Conservation (phyloP, 306 rosid species). For the Luffa acutangula region DNA sequence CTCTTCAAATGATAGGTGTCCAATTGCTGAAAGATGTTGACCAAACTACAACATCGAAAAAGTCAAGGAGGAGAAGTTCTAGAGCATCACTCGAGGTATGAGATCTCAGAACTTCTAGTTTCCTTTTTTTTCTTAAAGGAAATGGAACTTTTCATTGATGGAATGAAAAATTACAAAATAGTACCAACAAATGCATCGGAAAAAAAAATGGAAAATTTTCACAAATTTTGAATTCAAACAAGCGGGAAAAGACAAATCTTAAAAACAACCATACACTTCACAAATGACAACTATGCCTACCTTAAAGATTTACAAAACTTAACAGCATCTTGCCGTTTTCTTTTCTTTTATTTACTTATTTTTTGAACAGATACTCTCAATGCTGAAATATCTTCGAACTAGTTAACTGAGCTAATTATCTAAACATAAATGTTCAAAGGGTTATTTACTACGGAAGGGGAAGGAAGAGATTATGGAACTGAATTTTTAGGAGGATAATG, state of each 20-base stretch:
- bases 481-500: not conserved
- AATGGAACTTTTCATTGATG: no score
- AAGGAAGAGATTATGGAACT: not conserved
- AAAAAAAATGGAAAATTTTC: no score
- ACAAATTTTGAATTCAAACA: no score
- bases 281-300: no score
- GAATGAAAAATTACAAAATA: no score
- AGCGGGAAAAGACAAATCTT: no score
- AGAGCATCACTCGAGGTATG: constrained; percentile 47
- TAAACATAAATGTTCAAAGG: not conserved
- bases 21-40: constrained; percentile 81
- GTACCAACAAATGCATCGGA: no score
- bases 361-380: not conserved
- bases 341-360: not conserved
- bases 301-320: not conserved
- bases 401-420: not conserved
- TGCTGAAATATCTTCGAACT: not conserved
- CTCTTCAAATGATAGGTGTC: constrained; percentile 97
- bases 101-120: constrained; percentile 6
- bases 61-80: constrained; percentile 38
- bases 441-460: not conserved
- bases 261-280: no score
- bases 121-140: no score
- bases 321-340: not conserved
- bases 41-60: constrained; percentile 49